A percentile compares a stretch with the other conserved stretches of the same genome.
These are phyloP conservation scores for Canavalia ensiformis DNA, from an alignment of 306 rosid genomes.

Conservation along the genomic window DNA sequence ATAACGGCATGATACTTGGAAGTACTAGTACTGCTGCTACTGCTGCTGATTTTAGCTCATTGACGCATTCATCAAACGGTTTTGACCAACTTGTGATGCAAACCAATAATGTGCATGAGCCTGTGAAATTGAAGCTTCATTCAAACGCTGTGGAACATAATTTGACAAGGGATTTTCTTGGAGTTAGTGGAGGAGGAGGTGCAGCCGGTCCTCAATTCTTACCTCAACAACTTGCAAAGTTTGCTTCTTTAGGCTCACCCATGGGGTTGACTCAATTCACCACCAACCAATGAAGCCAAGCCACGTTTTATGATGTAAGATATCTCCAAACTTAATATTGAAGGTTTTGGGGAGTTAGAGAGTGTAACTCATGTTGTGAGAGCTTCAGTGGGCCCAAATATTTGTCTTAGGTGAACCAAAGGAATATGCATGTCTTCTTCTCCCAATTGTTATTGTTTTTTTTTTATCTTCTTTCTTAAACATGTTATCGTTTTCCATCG, in stretches of 20 bases:
- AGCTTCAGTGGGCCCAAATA: slow-evolving; percentile 47
- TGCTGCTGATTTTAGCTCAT: slow-evolving; percentile 24
- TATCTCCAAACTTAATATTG: background rate
- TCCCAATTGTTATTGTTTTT: slow-evolving; percentile 45
- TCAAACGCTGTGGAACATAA: slow-evolving; percentile 53
- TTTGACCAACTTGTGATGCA: slow-evolving; percentile 60
- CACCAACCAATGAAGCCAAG: slow-evolving; percentile 53
- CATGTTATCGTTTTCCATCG: slow-evolving; percentile 47
- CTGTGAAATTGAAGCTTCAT: slow-evolving; percentile 47
- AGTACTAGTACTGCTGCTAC: background rate
- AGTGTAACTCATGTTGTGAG: background rate
- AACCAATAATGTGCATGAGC: slow-evolving; percentile 46
- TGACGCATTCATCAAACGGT: slow-evolving; percentile 55
- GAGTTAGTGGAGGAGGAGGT: slow-evolving; percentile 65
- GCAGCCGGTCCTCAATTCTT: slow-evolving; percentile 54
- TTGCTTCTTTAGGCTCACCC: slow-evolving; percentile 61
- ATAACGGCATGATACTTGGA: slow-evolving; percentile 17
- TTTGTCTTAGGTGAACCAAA: slow-evolving; percentile 58
- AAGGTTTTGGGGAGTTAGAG: background rate
- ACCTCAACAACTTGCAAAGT: slow-evolving; percentile 73
- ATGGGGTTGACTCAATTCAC: slow-evolving; percentile 79
- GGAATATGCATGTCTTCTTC: slow-evolving; percentile 51
- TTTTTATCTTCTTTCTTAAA: slow-evolving; percentile 52
- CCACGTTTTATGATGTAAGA: too few relatives aligned
- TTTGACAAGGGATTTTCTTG: slow-evolving; percentile 87